phyloP scores from a whole-genome alignment of 2,329 filamentous ascomycete species.

The Geosmithia morbida region DNA sequence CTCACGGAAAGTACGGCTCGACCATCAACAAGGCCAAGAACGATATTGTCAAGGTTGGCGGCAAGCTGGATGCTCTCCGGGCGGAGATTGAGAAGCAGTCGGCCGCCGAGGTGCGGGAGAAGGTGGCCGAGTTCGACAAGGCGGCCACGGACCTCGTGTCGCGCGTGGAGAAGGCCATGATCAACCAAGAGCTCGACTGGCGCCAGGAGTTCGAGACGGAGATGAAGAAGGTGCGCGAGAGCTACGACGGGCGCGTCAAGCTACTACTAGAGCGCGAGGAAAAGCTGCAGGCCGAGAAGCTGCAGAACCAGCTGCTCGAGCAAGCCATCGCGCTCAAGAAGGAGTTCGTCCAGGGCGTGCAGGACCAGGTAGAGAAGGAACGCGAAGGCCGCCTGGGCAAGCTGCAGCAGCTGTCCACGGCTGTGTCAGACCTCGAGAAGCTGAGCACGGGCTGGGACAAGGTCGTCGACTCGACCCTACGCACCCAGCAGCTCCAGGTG shows the following conservation, averaged over 20 bases:
- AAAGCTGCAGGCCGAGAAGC: slow-evolving; percentile 67
- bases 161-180: slow-evolving; percentile 74
- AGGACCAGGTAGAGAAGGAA: slow-evolving; percentile 74
- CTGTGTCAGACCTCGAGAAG: slow-evolving; percentile 72
- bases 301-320: slow-evolving; percentile 75
- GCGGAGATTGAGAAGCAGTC: slow-evolving; percentile 53
- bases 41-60: slow-evolving; percentile 63
- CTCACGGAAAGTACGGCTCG: slow-evolving; percentile 60
- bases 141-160: slow-evolving; percentile 78
- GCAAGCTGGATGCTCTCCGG: slow-evolving; percentile 64
- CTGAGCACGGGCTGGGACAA: slow-evolving; percentile 82
- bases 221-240: slow-evolving; percentile 61
- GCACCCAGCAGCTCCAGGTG: slow-evolving; percentile 91
- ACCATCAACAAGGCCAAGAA: slow-evolving; percentile 77
- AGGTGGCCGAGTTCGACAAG: slow-evolving; percentile 65
- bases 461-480: slow-evolving; percentile 78
- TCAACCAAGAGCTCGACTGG: slow-evolving; percentile 68
- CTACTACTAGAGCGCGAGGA: slow-evolving; percentile 67
- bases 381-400: slow-evolving; percentile 76
- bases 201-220: slow-evolving; percentile 78
- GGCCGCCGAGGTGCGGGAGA: slow-evolving; percentile 59
- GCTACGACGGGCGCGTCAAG: slow-evolving; percentile 68
- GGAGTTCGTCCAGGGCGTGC: slow-evolving; percentile 65
- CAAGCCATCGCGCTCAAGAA: slow-evolving; percentile 83
- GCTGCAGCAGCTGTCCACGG: slow-evolving; percentile 63